Base-by-base conservation (phyloP, 768 basidiomycete species). In the Hypholoma fasciculare region DNA sequence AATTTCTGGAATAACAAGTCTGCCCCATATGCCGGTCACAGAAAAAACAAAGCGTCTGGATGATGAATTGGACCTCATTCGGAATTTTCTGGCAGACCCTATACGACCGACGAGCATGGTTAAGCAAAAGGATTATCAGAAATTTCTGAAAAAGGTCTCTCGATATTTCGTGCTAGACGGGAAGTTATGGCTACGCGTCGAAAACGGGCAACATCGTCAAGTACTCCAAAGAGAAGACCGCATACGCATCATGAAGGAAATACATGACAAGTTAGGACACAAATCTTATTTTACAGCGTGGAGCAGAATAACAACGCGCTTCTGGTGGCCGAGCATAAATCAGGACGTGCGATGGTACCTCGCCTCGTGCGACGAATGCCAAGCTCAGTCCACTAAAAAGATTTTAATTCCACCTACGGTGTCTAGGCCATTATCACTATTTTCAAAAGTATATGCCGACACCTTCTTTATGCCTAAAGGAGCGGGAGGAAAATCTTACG, bases 321-420 rank as follows among this genome's bases (percentile, higher is more conserved):
- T 64, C 54, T 67, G 64, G 64, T 65, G 62, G 64, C 66, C 64
- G n/a, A 30, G 61, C 0, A 47, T 73, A 7, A 34, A 62, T 0
- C 38, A 63, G 0, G 65, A 75, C 44, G 30, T 76, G 1, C 48
- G 53, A 0, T 72, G 70, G 67, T 74, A 59, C 48, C 47, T 73
- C 6, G 40, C 59, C 4, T 67, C 71, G 0, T 79, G 78, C 53
- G 70, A 78, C 42, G 42, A 61, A 3, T 79, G 79, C 52, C 78
- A 80, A 50, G 46, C 60, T 1, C 54, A 65, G 0, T 65, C 67
- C 0, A 58, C 60, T 0, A 7, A 53, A 0, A 68, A 69, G 14
- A 48, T 75, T 0, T 30, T 56, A 1, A 65, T 76, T 19, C 70
- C 65, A 7, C 68, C 58, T 0, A 61, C 55, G 0, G 63, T 72